phyloP scores from a whole-genome alignment of 257 asterid genomes.

The Orobanche coerulescens region DNA sequence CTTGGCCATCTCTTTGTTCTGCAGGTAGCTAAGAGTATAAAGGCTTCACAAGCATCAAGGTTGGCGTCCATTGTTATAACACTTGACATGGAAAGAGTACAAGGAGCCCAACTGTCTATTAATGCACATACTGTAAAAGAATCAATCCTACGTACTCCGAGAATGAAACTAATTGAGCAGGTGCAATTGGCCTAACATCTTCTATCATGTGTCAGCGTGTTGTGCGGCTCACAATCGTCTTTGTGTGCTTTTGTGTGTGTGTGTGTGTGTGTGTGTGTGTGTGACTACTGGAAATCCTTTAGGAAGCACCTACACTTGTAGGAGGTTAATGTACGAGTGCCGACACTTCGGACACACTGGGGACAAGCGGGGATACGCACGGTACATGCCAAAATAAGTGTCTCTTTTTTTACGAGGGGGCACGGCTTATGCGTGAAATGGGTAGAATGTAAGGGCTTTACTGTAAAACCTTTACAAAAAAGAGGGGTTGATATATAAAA shows the following conservation, averaged over 20 bases:
- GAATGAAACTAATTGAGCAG: constrained; percentile 63
- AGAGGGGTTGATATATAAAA: too few species aligned
- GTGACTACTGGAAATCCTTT: not conserved
- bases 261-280: not conserved
- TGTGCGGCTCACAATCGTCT: not conserved
- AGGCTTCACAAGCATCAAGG: constrained; percentile 59
- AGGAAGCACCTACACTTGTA: too few species aligned
- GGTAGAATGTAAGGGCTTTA: too few species aligned
- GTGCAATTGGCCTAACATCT: constrained; percentile 23
- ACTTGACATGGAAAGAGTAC: constrained; percentile 63
- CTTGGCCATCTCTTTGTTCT: constrained; percentile 22
- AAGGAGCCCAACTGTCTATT: constrained; percentile 49
- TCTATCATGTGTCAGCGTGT: not conserved
- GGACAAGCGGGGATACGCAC: too few species aligned
- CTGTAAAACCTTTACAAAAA: too few species aligned
- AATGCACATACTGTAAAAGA: constrained; percentile 63
- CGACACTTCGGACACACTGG: too few species aligned
- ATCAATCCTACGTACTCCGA: constrained; percentile 55
- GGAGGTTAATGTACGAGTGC: too few species aligned
- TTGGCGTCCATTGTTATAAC: constrained; percentile 52
- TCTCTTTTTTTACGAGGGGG: too few species aligned
- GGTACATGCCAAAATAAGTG: too few species aligned
- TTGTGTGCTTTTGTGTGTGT: not conserved
- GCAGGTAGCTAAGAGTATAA: constrained; percentile 79
- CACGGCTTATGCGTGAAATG: too few species aligned